A percentile compares a stretch with the other conserved stretches of the same genome.
Evolutionary conservation across 208 protist genomes (phyloP).

Genomic region (Acanthamoeba healyi): DNA sequence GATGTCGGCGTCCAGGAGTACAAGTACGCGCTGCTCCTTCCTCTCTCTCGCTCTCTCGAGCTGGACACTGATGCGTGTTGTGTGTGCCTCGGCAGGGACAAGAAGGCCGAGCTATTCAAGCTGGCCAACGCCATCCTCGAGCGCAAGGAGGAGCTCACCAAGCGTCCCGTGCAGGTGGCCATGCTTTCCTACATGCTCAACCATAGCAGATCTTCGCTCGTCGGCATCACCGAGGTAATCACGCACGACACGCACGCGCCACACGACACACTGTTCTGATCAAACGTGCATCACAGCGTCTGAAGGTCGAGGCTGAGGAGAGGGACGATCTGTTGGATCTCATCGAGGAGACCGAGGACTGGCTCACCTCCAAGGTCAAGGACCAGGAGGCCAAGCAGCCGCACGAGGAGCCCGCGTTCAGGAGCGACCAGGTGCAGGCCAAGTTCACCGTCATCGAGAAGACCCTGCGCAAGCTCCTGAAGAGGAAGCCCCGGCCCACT

Average conservation of each 20-base stretch:
- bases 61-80: background rate
- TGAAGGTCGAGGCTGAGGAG: slow-evolving; percentile 47
- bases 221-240: background rate
- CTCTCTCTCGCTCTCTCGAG: too few relatives aligned
- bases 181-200: slow-evolving; percentile 46
- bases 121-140: slow-evolving; percentile 7
- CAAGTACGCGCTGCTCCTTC: background rate
- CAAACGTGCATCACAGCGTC: background rate
- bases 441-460: background rate
- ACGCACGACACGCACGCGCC: too few relatives aligned
- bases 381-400: slow-evolving; percentile 46
- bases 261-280: too few relatives aligned
- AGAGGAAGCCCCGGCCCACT: background rate
- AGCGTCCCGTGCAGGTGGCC: slow-evolving; percentile 65
- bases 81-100: background rate
- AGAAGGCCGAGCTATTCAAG: background rate
- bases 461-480: slow-evolving; percentile 9
- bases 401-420: slow-evolving; percentile 44
- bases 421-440: slow-evolving; percentile 51
- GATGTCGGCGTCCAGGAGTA: slow-evolving; percentile 52
- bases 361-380: slow-evolving; percentile 54
- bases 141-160: slow-evolving; percentile 62
- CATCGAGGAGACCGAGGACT: slow-evolving; percentile 61
- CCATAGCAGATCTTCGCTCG: background rate
- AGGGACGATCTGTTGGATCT: slow-evolving; percentile 24